These are phyloP conservation scores for Verticillium isaacii DNA, from an alignment of 2,329 filamentous ascomycete genomes.

Conservation along the genomic window DNA sequence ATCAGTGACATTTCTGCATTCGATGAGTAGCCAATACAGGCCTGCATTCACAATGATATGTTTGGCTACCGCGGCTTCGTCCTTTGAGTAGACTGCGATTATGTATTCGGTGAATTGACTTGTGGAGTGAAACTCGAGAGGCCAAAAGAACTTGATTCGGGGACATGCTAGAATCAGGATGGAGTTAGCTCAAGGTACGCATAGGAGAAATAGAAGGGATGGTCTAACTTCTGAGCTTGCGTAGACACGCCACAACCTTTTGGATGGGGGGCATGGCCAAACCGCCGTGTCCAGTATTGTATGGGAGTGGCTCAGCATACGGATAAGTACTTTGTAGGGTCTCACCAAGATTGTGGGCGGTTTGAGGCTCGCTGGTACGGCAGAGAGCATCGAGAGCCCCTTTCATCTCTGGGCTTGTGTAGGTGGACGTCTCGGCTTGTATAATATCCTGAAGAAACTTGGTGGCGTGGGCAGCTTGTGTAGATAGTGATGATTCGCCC, in stretches of 20 bases:
- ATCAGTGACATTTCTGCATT: conserved; percentile 8
- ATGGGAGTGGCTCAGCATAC: conserved; percentile 3
- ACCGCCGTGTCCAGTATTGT: not conserved
- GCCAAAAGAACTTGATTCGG: conserved; percentile 5
- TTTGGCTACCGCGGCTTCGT: conserved; percentile 10
- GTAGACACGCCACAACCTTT: conserved; percentile 8
- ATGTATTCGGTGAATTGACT: conserved; percentile 14
- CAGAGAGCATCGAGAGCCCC: conserved; percentile 11
- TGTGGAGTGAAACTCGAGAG: conserved; percentile 2
- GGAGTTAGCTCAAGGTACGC: not conserved
- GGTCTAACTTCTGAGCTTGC: conserved; percentile 7
- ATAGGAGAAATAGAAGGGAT: not conserved
- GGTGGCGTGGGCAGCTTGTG: conserved; percentile 17
- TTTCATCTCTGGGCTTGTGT: conserved; percentile 15
- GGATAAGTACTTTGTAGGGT: conserved; percentile 2
- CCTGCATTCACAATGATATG: conserved; percentile 15
- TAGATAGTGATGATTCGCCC: conserved; percentile 14
- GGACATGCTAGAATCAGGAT: not conserved
- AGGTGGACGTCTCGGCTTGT: conserved; percentile 5
- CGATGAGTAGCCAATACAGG: conserved; percentile 14
- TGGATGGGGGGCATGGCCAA: conserved; percentile 9
- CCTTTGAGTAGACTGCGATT: conserved; percentile 14
- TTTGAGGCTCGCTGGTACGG: conserved; percentile 8
- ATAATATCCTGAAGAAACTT: conserved; percentile 15
- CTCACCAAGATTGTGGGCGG: not conserved